A percentile compares a stretch with the other conserved stretches of the same genome.
Evolutionary conservation across 2,329 filamentous ascomycete genomes (phyloP).

Genomic region (Laburnicola sp.): DNA sequence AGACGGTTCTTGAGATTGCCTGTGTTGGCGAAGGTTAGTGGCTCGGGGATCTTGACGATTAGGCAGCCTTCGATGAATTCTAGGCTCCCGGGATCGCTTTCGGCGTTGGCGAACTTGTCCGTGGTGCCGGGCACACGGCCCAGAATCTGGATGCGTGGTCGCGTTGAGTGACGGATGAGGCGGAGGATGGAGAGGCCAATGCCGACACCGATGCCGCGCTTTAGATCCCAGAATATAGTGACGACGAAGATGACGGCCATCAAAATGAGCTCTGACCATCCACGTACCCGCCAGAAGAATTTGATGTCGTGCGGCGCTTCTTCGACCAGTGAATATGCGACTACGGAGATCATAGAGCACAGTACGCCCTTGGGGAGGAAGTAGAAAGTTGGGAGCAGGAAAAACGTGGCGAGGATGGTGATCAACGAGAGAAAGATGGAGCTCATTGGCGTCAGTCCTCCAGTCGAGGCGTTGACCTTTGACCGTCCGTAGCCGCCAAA

Average conservation of each 20-base stretch:
- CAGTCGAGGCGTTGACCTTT: constrained; percentile 92
- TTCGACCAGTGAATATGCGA: constrained; percentile 92
- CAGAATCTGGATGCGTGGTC: constrained; percentile 93
- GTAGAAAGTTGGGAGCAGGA: constrained; percentile 88
- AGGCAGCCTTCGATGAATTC: constrained; percentile 91
- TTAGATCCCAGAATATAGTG: constrained; percentile 93
- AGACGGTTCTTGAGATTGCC: constrained; percentile 86
- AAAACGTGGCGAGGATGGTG: constrained; percentile 77
- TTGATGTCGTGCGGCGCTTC: constrained; percentile 89
- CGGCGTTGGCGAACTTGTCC: constrained; percentile 83
- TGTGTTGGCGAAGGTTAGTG: constrained; percentile 94
- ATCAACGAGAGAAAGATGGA: constrained; percentile 84
- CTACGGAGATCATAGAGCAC: constrained; percentile 90
- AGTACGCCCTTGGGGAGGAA: constrained; percentile 96
- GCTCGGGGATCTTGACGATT: constrained; percentile 97
- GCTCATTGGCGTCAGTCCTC: constrained; percentile 90
- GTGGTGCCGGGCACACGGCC: constrained; percentile 80
- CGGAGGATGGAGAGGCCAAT: constrained; percentile 88
- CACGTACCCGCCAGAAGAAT: constrained; percentile 85
- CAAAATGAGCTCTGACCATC: constrained; percentile 81
- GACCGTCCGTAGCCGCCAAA: constrained; percentile 96
- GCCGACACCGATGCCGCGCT: constrained; percentile 89
- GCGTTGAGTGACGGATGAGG: constrained; percentile 86
- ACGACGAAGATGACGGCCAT: constrained; percentile 90
- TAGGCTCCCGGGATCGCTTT: constrained; percentile 68